phyloP scores from a whole-genome alignment of 306 rosid species.

The Clitoria ternatea region DNA sequence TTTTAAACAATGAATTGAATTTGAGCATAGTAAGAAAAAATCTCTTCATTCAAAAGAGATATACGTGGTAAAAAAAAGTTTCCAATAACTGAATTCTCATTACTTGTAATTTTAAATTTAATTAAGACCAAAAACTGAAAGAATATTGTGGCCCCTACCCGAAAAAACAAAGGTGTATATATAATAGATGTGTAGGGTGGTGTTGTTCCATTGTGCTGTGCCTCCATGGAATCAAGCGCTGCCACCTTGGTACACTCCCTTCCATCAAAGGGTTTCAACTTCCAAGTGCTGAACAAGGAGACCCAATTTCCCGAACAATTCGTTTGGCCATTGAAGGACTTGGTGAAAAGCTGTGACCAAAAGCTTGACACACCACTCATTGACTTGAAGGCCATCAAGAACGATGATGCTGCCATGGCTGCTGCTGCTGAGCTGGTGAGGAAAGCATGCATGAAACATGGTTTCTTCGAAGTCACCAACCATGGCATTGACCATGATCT shows the following conservation, averaged over 20 bases:
- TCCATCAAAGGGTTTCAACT: constrained; percentile 27
- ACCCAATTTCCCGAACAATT: constrained; percentile 40
- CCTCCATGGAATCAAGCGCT: constrained; percentile 30
- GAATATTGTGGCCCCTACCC: too few relatives aligned
- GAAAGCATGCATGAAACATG: constrained; percentile 53
- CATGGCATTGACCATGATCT: constrained; percentile 50
- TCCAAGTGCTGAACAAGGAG: constrained; percentile 24
- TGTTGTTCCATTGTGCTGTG: too few relatives aligned
- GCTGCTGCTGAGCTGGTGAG: constrained; percentile 40
- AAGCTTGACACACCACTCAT: constrained; percentile 52
- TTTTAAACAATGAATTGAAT: too few relatives aligned
- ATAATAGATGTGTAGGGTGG: too few relatives aligned
- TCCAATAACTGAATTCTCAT: too few relatives aligned
- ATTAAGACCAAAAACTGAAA: too few relatives aligned
- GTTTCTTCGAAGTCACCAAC: constrained; percentile 62
- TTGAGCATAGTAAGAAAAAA: too few relatives aligned
- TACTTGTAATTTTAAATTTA: too few relatives aligned
- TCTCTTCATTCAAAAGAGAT: too few relatives aligned
- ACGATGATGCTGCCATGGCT: constrained; percentile 33
- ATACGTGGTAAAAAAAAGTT: too few relatives aligned
- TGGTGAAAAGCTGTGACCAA: constrained; percentile 11
- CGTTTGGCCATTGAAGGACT: constrained; percentile 44
- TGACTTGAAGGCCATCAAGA: constrained; percentile 33
- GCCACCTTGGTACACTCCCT: neutral
- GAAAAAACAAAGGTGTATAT: too few relatives aligned